Evolutionary conservation across 2,329 filamentous ascomycete genomes (phyloP).

Genomic region (Pyrenophora graminea): DNA sequence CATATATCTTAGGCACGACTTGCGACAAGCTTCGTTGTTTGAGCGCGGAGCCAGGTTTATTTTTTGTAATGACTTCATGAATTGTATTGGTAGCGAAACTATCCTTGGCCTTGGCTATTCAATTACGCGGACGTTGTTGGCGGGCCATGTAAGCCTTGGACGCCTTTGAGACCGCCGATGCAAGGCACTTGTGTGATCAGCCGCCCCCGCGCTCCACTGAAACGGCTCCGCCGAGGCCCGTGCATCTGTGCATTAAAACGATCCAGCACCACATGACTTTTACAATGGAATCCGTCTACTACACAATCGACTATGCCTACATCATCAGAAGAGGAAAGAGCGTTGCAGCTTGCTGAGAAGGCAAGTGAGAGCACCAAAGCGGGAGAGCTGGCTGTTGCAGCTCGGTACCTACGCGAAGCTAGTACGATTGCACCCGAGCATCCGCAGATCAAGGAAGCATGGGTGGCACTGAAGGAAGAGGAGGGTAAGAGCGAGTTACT

Average conservation of each 20-base stretch:
- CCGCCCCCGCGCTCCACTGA: conserved; percentile 12
- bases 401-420: conserved; percentile 50
- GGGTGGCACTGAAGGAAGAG: conserved; percentile 47
- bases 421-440: conserved; percentile 50
- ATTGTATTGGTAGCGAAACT: conserved; percentile 29
- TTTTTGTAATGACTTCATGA: conserved; percentile 22
- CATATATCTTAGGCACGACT: conserved; percentile 5
- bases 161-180: background rate
- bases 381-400: conserved; percentile 47
- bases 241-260: conserved; percentile 18
- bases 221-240: conserved; percentile 19
- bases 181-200: conserved; percentile 3
- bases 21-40: background rate
- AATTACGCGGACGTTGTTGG: background rate
- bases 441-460: conserved; percentile 47
- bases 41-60: conserved; percentile 2
- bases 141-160: background rate
- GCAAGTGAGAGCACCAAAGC: conserved; percentile 32
- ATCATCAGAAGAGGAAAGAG: conserved; percentile 35
- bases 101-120: conserved; percentile 1
- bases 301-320: conserved; percentile 31
- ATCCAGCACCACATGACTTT: conserved; percentile 15
- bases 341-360: conserved; percentile 37
- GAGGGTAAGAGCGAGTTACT: conserved; percentile 44
- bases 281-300: conserved; percentile 21